Evolutionary conservation across 371 early-diverging fungal genomes (phyloP).

Genomic region (Mortierella sp.): DNA sequence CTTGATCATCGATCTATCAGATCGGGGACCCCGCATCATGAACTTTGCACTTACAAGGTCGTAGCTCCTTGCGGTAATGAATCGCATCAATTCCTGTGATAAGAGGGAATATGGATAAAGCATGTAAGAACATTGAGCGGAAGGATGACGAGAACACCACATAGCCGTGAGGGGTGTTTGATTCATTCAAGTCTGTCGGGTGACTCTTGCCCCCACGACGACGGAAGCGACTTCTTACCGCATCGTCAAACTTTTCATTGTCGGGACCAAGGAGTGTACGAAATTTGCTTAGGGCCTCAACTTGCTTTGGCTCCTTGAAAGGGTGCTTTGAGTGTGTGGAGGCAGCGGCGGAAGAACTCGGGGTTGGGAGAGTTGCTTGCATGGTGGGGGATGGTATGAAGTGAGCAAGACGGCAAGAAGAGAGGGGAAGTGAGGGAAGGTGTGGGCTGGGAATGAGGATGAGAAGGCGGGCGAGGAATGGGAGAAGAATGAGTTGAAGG

Average conservation of each 20-base stretch:
- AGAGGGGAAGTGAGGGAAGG: too few species aligned
- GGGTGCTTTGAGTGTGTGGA: conserved; percentile 42
- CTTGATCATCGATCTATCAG: too few species aligned
- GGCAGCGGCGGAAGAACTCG: conserved; percentile 8
- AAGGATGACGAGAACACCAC: too few species aligned
- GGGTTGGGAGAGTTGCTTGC: conserved; percentile 6
- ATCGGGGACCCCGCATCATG: too few species aligned
- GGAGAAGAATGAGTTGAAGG: background rate
- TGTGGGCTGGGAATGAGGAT: background rate
- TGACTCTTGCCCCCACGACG: too few species aligned
- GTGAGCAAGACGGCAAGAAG: too few species aligned
- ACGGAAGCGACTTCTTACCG: conserved; percentile 26
- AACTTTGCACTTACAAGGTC: conserved; percentile 59
- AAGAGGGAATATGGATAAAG: conserved; percentile 2
- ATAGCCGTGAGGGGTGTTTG: too few species aligned
- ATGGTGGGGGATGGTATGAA: background rate
- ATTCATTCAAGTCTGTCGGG: too few species aligned
- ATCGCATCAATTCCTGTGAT: conserved; percentile 64
- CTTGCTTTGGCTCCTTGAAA: conserved; percentile 46
- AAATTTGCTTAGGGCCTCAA: conserved; percentile 48
- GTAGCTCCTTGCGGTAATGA: conserved; percentile 71
- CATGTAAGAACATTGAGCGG: too few species aligned
- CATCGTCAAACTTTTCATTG: conserved; percentile 54
- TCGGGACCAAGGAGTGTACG: conserved; percentile 52
- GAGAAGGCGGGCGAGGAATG: background rate